These are phyloP conservation scores for Plasmodium ovale DNA, from an alignment of 169 alveolate species.

Conservation along the genomic window DNA sequence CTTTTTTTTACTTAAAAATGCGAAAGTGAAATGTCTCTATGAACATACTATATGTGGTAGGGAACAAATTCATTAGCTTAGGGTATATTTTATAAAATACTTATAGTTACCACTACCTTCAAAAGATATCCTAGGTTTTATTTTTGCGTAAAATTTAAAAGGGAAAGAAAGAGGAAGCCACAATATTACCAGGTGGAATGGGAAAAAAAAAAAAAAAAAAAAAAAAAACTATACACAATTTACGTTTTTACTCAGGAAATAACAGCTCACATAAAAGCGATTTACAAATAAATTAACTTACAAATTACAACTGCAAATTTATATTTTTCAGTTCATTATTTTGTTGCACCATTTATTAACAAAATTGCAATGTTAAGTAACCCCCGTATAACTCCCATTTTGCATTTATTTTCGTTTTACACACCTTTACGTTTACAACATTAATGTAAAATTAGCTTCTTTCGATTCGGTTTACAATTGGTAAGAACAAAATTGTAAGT, in stretches of 20 bases:
- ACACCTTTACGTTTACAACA: neutral
- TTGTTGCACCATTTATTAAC: no score
- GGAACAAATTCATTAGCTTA: neutral
- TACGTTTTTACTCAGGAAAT: neutral
- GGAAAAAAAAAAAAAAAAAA: neutral
- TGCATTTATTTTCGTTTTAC: neutral
- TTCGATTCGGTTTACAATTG: no score
- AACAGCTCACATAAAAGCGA: neutral
- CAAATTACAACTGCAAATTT: no score
- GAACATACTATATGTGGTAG: neutral
- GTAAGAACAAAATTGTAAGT: neutral
- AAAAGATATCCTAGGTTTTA: neutral
- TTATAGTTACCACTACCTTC: neutral
- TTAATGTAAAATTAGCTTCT: no score
- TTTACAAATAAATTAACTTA: neutral
- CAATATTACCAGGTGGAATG: neutral
- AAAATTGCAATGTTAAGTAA: no score
- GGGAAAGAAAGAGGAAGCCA: no score
- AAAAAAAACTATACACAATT: neutral
- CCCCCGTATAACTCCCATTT: no score
- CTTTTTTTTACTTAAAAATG: no score
- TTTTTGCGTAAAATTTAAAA: neutral
- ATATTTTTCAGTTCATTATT: neutral
- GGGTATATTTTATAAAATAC: neutral
- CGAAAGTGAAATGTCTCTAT: no score